Evolutionary conservation across 2,329 filamentous ascomycete species (phyloP), one percentile per base, ranked within the genome.

Genomic region (Microcyclospora tardicrescens): DNA sequence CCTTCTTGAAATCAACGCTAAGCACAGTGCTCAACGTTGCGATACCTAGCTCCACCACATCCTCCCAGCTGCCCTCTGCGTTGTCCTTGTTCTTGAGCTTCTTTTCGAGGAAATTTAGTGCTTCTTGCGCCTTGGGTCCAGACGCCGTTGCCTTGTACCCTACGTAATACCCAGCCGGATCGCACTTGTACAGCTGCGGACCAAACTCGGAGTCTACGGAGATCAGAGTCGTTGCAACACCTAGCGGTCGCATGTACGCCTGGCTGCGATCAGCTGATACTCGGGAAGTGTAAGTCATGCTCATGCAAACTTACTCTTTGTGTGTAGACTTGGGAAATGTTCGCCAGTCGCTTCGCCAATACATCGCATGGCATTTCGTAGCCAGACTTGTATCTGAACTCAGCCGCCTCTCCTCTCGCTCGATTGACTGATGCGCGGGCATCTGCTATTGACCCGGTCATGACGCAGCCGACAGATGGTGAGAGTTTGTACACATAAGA

Each of bases 341-440:
- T 98, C 61, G 91, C 91, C 65, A 98, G 71, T 60, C 91, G 77
- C 76, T 98, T 98, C 49, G 91, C 84, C 57, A 98, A 68, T 37
- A 86, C 91, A 65, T 98, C 91, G 63, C 86, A 93, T 43, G 91
- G 91, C 91, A 98, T 98, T 72, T 98, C 91, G 66, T 98, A 98
- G 57, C 91, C 91, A 61, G 78, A 94, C 69, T 95, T 95, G 78
- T 98, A 98, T 65, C 80, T 79, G 70, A 98, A 98, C 61, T 98
- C 89, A 41, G 89, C 89, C 51, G 91, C 91, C 68, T 98, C 91
- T 54, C 84, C 84, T 67, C 91, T 82, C 48, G 91, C 91, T 57
- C 91, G 80, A 65, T 85, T 84, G 44, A 93, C 84, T 48, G 85
- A 93, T 27, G 91, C 87, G 61, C 91, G 76, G 44, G 91, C 91